Percentiles rank a stretch among this genome's conserved stretches.
Evolutionary conservation across 768 basidiomycete species (phyloP).

Genomic region (Udeniomyces megalosporus): DNA sequence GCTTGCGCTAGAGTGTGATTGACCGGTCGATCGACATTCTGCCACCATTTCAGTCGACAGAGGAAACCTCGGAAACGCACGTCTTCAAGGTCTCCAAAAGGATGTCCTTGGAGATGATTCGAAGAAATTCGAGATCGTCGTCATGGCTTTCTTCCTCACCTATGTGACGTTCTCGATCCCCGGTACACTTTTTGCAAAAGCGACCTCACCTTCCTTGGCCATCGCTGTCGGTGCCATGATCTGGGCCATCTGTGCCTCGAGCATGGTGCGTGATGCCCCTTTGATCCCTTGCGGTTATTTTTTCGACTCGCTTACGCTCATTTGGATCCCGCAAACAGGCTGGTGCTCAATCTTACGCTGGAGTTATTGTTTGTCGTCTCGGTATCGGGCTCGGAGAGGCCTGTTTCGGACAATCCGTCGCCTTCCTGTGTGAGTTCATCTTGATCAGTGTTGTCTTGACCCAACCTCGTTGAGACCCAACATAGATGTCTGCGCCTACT

Average conservation of each 20-base stretch:
- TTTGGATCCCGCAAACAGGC: no score
- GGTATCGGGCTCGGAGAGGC: slow-evolving; percentile 24
- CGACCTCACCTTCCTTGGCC: slow-evolving; percentile 26
- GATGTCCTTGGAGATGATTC: no score
- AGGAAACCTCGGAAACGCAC: no score
- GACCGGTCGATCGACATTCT: no score
- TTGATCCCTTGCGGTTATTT: no score
- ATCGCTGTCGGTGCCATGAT: slow-evolving; percentile 31
- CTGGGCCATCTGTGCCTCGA: slow-evolving; percentile 31
- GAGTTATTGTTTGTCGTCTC: slow-evolving; percentile 25
- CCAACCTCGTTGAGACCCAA: not conserved
- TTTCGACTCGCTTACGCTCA: no score
- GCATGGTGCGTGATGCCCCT: slow-evolving; percentile 27
- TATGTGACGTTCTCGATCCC: slow-evolving; percentile 30
- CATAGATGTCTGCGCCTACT: not conserved
- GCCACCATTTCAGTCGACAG: no score
- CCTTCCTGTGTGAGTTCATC: slow-evolving; percentile 20
- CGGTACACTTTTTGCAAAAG: slow-evolving; percentile 30
- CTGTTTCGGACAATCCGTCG: slow-evolving; percentile 18
- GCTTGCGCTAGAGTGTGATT: no score
- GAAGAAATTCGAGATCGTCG: no score
- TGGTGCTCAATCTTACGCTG: no score
- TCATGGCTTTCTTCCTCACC: slow-evolving; percentile 12
- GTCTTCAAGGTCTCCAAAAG: no score
- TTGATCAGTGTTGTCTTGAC: not conserved